phyloP scores from a whole-genome alignment of 768 basidiomycete species.

The Amanita pallidorosea region DNA sequence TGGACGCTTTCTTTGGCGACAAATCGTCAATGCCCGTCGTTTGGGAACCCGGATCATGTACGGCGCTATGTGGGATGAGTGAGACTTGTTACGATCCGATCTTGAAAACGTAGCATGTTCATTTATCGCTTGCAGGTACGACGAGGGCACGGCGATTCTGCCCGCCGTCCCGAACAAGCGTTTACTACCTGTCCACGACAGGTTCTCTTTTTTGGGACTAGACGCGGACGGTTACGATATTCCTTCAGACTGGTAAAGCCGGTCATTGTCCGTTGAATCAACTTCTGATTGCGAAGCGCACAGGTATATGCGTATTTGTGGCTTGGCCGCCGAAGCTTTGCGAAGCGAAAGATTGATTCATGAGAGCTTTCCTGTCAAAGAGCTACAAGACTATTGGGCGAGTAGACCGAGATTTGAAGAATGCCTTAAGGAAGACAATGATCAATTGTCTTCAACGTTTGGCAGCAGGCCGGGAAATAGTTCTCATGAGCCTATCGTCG shows the following conservation, averaged over 20 bases:
- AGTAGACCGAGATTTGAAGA: constrained; percentile 49
- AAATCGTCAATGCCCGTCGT: constrained; percentile 57
- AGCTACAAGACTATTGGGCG: constrained; percentile 68
- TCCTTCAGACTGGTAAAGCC: constrained; percentile 66
- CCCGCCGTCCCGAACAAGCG: constrained; percentile 53
- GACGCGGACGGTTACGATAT: constrained; percentile 73
- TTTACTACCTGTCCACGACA: constrained; percentile 49
- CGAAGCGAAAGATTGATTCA: constrained; percentile 52
- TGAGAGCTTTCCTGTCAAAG: constrained; percentile 59
- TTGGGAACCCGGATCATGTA: constrained; percentile 59
- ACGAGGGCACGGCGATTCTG: constrained; percentile 79
- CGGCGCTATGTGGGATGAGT: constrained; percentile 88
- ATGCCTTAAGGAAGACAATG: constrained; percentile 17
- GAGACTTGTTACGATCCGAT: constrained; percentile 11
- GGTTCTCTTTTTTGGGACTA: constrained; percentile 54
- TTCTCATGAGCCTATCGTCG: constrained; percentile 1
- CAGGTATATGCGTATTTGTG: constrained; percentile 73
- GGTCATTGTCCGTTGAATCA: constrained; percentile 6
- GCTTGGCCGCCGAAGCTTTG: constrained; percentile 59
- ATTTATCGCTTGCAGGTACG: constrained; percentile 40
- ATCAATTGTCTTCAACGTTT: constrained; percentile 20
- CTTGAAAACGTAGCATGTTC: constrained; percentile 2
- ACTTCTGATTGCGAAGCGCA: not conserved
- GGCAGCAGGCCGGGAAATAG: constrained; percentile 11
- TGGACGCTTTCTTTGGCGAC: constrained; percentile 72